Base-by-base conservation (phyloP, 805 yeast genomes). In the Ogataea saltuana region DNA sequence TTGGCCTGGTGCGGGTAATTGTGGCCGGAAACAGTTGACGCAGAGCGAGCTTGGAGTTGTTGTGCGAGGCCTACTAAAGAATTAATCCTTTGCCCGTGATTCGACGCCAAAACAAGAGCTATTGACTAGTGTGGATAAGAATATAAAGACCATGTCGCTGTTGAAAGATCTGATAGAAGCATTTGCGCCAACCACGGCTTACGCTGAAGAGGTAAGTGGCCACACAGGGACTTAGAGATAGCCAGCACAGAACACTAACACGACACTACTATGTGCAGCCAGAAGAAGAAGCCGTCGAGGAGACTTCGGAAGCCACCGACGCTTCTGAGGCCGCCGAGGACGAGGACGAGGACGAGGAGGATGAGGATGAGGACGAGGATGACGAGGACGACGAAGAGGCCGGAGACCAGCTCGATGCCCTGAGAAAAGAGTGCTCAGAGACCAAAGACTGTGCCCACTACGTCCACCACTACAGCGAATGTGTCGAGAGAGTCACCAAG, bases 401-500 rank as follows among this genome's bases (percentile, higher is more conserved):
- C 29, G 78, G 64, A 35, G 93, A 85, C 64, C 85, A 75, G 61
- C 69, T 79, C 46, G 93, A 85, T 33, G 72, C 69, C 25, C 65
- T 84, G 53, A 78, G 73, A 60, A 83, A 69, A 54, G 88, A 84
- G 63, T 88, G 96, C 69, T 68, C 79, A 39, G 74, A 80, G 51
- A 75, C 85, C 39, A 75, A 73, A 45, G 78, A 78, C 40, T 85
- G 95, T 70, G 74, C 81, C 57, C 81, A 81, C 53, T 76, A 76
- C 66, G 78, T 80, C 59, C 97, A 90, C 71, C 97, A 90, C 71
- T 89, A 84, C 71, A 82, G 85, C 51, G 97, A 90, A 71, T 91
- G 99, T 78, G 82, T 82, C 47, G 97, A 87, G 72, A 88, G 97
- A 75, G 98, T 91, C 53, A 81, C 93, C 53, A 80, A 83, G 67